Base-by-base conservation (phyloP, 495 filamentous ascomycete species). In the Amphirosellinia nigrospora region DNA sequence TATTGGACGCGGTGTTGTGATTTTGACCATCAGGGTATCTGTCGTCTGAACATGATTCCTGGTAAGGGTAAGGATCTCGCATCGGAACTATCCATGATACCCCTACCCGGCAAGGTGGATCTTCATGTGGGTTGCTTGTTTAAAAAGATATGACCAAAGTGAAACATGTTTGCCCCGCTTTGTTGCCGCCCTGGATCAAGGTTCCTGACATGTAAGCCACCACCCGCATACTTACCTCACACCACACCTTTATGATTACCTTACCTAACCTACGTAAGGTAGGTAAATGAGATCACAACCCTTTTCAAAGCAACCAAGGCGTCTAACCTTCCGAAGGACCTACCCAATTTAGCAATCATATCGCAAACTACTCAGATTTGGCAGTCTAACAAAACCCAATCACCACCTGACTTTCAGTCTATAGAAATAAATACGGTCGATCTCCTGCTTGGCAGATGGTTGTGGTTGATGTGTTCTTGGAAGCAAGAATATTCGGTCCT, bases 21-120 rank as follows among this genome's bases (percentile, higher is more conserved):
- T 65, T 64, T 15, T 30, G 46, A 39, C 63, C 63, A 65, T 65
- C 63, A 65, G 30, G 63, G 63, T 65, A 15, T 34, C 46, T 30
- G 32, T 3, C 11, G 23, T 19, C 15, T 16, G 34, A 34, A 28
- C 6, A 48, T 21, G 28, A 36, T 34, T 58, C n/a, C 34, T 7
- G 34, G 34, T 36, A 3, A 8, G 36, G 32, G 55, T 36, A 36
- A 58, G 55, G 6, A 36, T 58, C 55, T 30, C 13, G 50, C 13
- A 21, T 58, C 32, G 8, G 55, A 58, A 36, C 55, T 32, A 3
- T 7, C 7, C 3, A 3, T 3, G 34, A 36, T 58, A 19, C 7
- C 55, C 55, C 32, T 4, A 32, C 2, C 10, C 8, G 32, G 32
- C n/a, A n/a, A n/a, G n/a, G n/a, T n/a, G n/a, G n/a, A n/a, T n/a